These are phyloP conservation scores for Fusarium sp. DNA, from an alignment of 2,329 filamentous ascomycete species.

Conservation along the genomic window DNA sequence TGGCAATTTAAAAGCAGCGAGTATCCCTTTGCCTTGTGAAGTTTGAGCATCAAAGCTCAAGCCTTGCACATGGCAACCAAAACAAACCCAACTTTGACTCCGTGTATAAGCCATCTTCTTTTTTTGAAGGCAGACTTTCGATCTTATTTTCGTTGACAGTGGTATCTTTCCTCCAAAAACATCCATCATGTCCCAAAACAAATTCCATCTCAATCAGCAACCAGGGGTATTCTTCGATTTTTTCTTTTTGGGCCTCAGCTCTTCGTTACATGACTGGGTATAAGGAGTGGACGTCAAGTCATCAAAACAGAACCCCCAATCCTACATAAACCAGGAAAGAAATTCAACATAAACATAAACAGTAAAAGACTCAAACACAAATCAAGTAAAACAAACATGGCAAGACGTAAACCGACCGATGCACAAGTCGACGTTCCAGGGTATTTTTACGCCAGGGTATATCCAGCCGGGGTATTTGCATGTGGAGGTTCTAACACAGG, in stretches of 20 bases:
- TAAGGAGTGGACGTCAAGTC: constrained; percentile 52
- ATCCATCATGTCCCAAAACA: constrained; percentile 41
- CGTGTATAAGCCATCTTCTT: constrained; percentile 38
- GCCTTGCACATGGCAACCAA: constrained; percentile 28
- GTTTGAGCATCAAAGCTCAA: constrained; percentile 17
- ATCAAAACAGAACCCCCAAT: constrained; percentile 50
- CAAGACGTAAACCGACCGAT: constrained; percentile 60
- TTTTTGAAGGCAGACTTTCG: constrained; percentile 35
- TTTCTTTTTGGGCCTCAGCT: constrained; percentile 48
- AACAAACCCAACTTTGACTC: constrained; percentile 41
- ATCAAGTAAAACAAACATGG: constrained; percentile 45
- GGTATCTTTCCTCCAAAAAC: constrained; percentile 47
- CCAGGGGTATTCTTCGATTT: constrained; percentile 52
- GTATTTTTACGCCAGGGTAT: constrained; percentile 74
- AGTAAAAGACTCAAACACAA: constrained; percentile 34
- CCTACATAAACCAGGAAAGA: constrained; percentile 42
- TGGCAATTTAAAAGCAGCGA: constrained; percentile 10
- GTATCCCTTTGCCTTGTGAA: constrained; percentile 27
- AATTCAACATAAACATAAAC: constrained; percentile 33
- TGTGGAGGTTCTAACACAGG: constrained; percentile 60
- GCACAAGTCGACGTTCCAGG: constrained; percentile 59
- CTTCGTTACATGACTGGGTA: constrained; percentile 51
- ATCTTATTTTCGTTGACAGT: constrained; percentile 41
- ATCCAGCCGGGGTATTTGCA: constrained; percentile 72
- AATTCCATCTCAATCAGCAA: constrained; percentile 43